These are phyloP conservation scores for Aplosporella prunicola DNA, from an alignment of 2,329 filamentous ascomycete genomes.

Conservation along the genomic window DNA sequence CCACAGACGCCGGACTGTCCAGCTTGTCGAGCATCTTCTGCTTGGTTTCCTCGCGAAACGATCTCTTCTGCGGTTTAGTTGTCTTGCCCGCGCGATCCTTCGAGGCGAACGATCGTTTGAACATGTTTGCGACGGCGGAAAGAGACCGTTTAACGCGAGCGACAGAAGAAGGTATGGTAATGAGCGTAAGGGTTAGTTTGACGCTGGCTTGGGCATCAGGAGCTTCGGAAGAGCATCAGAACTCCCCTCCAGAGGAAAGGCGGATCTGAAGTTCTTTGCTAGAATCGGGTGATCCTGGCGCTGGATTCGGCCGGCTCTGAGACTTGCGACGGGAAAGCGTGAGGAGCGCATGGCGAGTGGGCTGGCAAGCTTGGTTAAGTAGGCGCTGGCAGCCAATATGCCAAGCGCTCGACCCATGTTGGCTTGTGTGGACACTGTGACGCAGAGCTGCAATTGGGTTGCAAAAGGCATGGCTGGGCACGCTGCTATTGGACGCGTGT, in stretches of 20 bases:
- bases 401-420: too few species aligned
- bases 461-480: too few species aligned
- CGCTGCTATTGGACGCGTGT: too few species aligned
- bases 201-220: slow-evolving; percentile 46
- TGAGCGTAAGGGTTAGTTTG: slow-evolving; percentile 41
- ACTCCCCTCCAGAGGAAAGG: slow-evolving; percentile 26
- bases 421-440: too few species aligned
- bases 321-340: slow-evolving; percentile 15
- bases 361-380: too few species aligned
- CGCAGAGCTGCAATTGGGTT: too few species aligned
- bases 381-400: too few species aligned
- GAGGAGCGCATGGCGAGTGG: too few species aligned
- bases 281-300: slow-evolving; percentile 26
- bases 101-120: slow-evolving; percentile 82
- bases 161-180: slow-evolving; percentile 41
- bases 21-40: slow-evolving; percentile 81
- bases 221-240: slow-evolving; percentile 46
- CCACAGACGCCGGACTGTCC: slow-evolving; percentile 46
- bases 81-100: slow-evolving; percentile 84
- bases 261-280: slow-evolving; percentile 29
- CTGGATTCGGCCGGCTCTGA: slow-evolving; percentile 31
- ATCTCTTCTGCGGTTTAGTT: slow-evolving; percentile 67
- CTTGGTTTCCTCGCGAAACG: slow-evolving; percentile 68
- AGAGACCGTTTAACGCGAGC: slow-evolving; percentile 36
- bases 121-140: slow-evolving; percentile 55